Conservation (phyloP, 108 stramenopile species). For the Cyclotella atomus region DNA sequence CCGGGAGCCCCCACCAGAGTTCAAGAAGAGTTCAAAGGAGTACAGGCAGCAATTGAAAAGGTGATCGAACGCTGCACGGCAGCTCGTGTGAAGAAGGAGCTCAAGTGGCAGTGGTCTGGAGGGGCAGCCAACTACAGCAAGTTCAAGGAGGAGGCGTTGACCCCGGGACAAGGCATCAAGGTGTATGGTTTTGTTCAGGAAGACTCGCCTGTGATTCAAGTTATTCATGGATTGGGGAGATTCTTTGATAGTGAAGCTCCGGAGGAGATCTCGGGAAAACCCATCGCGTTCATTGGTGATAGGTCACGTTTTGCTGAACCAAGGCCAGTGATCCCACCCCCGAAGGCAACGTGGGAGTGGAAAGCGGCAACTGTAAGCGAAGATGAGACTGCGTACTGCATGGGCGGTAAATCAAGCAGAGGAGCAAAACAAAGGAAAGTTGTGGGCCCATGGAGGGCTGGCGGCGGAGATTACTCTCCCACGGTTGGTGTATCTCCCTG, state of each 20-base stretch:
- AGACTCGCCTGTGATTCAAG: neutral
- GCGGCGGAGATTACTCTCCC: too few species aligned
- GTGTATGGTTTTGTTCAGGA: neutral
- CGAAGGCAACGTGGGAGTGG: neutral
- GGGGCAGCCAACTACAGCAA: neutral
- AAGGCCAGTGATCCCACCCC: neutral
- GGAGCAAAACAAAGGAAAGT: neutral
- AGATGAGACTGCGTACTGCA: neutral
- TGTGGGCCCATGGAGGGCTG: neutral
- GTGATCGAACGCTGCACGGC: neutral
- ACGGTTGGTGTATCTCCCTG: neutral
- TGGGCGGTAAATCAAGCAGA: too few species aligned
- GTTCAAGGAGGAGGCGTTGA: neutral
- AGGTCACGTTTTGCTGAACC: neutral
- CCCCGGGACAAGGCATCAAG: neutral
- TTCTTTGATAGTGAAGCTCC: neutral
- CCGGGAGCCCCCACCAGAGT: too few species aligned
- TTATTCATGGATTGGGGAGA: slow-evolving; percentile 26
- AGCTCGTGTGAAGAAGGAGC: neutral
- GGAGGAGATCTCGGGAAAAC: neutral
- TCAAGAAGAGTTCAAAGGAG: too few species aligned
- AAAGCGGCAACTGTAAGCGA: neutral
- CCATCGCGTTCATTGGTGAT: neutral
- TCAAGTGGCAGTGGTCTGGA: neutral
- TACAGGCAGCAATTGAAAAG: neutral